Evolutionary conservation across 164 flowering plant genomes (phyloP).

Genomic region (Piper longum): DNA sequence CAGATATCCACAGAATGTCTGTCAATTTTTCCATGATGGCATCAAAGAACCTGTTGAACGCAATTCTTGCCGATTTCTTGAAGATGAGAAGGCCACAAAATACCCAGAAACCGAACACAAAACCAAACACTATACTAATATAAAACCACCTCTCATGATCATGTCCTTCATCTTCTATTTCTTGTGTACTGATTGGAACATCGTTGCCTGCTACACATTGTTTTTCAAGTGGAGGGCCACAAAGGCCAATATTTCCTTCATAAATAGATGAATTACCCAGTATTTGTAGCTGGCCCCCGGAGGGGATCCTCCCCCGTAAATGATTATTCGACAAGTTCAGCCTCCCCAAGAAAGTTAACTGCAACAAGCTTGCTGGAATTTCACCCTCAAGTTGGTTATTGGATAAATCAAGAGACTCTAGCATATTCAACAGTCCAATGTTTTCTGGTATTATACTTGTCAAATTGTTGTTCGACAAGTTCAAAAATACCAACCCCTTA

Average conservation of each 20-base stretch:
- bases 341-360: background rate
- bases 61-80: background rate
- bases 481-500: background rate
- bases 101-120: background rate
- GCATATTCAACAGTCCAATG: background rate
- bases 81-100: background rate
- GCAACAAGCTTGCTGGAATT: background rate
- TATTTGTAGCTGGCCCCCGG: background rate
- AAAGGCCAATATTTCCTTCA: background rate
- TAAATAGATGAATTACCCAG: background rate
- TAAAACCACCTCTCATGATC: background rate
- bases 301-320: background rate
- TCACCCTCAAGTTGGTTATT: background rate
- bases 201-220: background rate
- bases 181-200: background rate
- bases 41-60: background rate
- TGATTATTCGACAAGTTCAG: background rate
- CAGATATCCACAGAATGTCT: too few species aligned
- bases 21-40: too few species aligned
- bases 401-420: background rate
- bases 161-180: background rate
- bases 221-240: background rate
- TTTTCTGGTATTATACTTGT: background rate
- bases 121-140: background rate
- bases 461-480: background rate